Conservation (phyloP, 108 stramenopile genomes). For the Cyclotella atomus region DNA sequence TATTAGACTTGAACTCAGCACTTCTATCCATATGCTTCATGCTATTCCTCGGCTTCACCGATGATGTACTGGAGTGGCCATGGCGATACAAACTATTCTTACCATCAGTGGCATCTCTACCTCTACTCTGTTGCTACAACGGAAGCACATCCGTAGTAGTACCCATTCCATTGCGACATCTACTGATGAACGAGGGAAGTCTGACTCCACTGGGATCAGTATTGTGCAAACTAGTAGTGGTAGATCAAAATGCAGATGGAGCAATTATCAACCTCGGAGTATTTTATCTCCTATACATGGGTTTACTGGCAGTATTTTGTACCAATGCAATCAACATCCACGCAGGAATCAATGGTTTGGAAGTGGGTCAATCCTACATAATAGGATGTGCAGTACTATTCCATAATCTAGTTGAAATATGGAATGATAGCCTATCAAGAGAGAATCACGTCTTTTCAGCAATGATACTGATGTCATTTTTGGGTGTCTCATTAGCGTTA, state of each 20-base stretch:
- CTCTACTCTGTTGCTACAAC: slow-evolving; percentile 91
- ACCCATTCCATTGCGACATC: slow-evolving; percentile 75
- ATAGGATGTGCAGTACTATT: slow-evolving; percentile 86
- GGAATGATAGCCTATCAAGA: slow-evolving; percentile 27
- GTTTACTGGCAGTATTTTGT: slow-evolving; percentile 97
- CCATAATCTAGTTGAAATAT: slow-evolving; percentile 83
- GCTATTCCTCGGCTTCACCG: slow-evolving; percentile 96
- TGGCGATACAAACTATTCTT: slow-evolving; percentile 97
- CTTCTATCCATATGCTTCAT: slow-evolving; percentile 96
- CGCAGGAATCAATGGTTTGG: slow-evolving; percentile 98
- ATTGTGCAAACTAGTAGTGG: slow-evolving; percentile 50
- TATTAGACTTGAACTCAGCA: slow-evolving; percentile 82
- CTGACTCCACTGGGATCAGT: slow-evolving; percentile 66
- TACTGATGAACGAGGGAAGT: slow-evolving; percentile 59
- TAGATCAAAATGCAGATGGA: slow-evolving; percentile 82
- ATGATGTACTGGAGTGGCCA: slow-evolving; percentile 97
- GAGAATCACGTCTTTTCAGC: slow-evolving; percentile 90
- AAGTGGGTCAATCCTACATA: slow-evolving; percentile 94
- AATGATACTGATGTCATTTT: slow-evolving; percentile 85
- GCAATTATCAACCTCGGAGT: slow-evolving; percentile 82
- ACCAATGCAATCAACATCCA: slow-evolving; percentile 99
- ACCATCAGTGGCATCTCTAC: slow-evolving; percentile 94
- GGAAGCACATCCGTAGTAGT: slow-evolving; percentile 94
- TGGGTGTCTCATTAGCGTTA: slow-evolving; percentile 87
- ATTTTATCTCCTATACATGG: slow-evolving; percentile 95